Evolutionary conservation across 2,329 filamentous ascomycete species (phyloP), one percentile per base, ranked within the genome.

Genomic region (Didymella glomerata): DNA sequence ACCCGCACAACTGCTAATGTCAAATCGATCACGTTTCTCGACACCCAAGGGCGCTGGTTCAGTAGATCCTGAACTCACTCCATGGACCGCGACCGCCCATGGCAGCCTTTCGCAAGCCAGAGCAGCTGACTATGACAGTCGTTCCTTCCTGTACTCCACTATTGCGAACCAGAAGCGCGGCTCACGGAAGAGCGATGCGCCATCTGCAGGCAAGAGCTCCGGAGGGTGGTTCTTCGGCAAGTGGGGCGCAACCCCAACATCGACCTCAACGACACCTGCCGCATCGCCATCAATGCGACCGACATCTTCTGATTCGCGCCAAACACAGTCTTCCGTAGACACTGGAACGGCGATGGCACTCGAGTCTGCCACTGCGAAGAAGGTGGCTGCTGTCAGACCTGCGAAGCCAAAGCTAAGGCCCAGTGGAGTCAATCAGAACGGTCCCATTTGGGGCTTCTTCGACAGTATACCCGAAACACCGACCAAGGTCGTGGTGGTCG

Each of bases 1-100:
- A 4, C 91, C 92, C 0, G 91, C 90, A 32, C 91, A 96, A 69
- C 84, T 95, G 58, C 86, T 88, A 18, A 80, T 80, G 61, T 69
- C 71, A 4, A 78, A 85, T 24, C 86, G 84, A 57, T 81, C 81
- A 56, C 81, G 82, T 30, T 81, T 82, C 54, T 79, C 79, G 16
- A 80, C 82, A 2, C 51, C 79, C 2, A 84, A 64, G 72, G 80
- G 40, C 68, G 82, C 49, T 75, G 77, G 65, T 70, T 80, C 47
- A 69, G 81, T 61, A 63, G 77, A 48, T 70, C 80, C 61, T 71
- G 73, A 70, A 54, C 66, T 78, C 10, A 76, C 77, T 2, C 79
- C 81, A 1, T 84, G 83, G 38, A 85, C 71, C 14, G 76, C 75
- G 3, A 77, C 74, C 20, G 73, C 73, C 0, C 83, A 82, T 27